phyloP scores from a whole-genome alignment of 805 yeast species.

The Kodamaea kakaduensis region DNA sequence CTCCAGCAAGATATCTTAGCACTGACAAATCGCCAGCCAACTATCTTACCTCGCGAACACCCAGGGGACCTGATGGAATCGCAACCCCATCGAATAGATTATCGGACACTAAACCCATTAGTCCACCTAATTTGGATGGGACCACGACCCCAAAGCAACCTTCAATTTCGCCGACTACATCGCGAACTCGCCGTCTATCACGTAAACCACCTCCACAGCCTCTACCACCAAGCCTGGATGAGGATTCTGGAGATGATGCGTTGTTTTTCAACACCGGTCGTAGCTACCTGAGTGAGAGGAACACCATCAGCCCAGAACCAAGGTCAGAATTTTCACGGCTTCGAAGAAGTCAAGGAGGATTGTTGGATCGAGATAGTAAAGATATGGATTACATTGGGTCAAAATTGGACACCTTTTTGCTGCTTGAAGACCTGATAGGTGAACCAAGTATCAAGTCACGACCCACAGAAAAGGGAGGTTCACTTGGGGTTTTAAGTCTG shows the following conservation, averaged over 20 bases:
- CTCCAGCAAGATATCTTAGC: constrained; percentile 2
- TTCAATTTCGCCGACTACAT: not conserved
- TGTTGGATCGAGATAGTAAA: no score
- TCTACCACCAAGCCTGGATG: constrained; percentile 5
- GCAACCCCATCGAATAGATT: not conserved
- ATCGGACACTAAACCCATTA: constrained; percentile 1
- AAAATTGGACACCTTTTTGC: constrained; percentile 16
- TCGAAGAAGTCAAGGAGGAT: no score
- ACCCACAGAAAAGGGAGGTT: no score
- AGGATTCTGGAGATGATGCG: constrained; percentile 5
- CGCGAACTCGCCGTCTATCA: constrained; percentile 5
- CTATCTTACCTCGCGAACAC: not conserved
- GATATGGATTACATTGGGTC: no score
- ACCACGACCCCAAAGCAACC: not conserved
- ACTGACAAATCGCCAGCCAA: constrained; percentile 1
- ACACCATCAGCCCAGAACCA: no score
- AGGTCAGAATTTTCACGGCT: no score
- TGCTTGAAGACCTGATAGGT: no score
- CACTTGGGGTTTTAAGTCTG: no score
- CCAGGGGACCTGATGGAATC: not conserved
- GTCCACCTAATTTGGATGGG: not conserved
- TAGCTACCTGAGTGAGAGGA: not conserved
- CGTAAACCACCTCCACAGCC: constrained; percentile 10
- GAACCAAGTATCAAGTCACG: no score
- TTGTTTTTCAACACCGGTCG: constrained; percentile 5